Evolutionary conservation across 2,329 filamentous ascomycete species (phyloP).

Genomic region (Penicillium vulpinum): DNA sequence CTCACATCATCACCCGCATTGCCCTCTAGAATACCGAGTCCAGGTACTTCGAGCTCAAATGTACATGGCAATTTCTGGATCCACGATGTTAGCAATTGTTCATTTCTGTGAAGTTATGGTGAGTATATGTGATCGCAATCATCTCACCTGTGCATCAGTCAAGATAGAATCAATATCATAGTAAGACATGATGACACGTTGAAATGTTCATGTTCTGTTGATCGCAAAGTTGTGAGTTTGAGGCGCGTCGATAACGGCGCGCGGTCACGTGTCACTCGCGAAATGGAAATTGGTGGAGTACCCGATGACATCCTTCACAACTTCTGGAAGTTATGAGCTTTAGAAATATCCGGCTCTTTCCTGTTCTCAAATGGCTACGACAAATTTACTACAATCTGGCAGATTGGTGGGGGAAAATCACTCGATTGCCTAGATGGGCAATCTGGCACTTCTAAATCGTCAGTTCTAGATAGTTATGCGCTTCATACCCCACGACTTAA

Average conservation of each 20-base stretch:
- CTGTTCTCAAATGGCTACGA: not conserved
- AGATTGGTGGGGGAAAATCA: too few relatives aligned
- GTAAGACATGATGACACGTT: slow-evolving; percentile 41
- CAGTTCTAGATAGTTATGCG: not conserved
- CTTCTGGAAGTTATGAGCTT: not conserved
- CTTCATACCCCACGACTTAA: not conserved
- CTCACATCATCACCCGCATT: slow-evolving; percentile 62
- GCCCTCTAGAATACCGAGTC: slow-evolving; percentile 86
- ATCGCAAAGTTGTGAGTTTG: slow-evolving; percentile 4
- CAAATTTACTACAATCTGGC: not conserved
- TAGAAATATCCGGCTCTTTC: not conserved
- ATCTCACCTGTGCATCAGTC: slow-evolving; percentile 46
- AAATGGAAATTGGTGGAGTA: not conserved
- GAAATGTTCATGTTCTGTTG: slow-evolving; percentile 3
- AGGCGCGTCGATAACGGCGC: slow-evolving; percentile 15
- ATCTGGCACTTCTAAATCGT: not conserved
- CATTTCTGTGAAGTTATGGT: not conserved
- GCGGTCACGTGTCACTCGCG: slow-evolving; percentile 12
- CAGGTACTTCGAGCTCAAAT: slow-evolving; percentile 85
- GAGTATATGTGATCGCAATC: not conserved
- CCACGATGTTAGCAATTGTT: slow-evolving; percentile 13
- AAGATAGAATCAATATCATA: slow-evolving; percentile 51
- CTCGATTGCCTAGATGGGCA: too few relatives aligned
- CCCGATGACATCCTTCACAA: not conserved
- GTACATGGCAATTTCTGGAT: slow-evolving; percentile 88